phyloP scores from a whole-genome alignment of 441 rosid genomes.

The Jatropha podagrica region DNA sequence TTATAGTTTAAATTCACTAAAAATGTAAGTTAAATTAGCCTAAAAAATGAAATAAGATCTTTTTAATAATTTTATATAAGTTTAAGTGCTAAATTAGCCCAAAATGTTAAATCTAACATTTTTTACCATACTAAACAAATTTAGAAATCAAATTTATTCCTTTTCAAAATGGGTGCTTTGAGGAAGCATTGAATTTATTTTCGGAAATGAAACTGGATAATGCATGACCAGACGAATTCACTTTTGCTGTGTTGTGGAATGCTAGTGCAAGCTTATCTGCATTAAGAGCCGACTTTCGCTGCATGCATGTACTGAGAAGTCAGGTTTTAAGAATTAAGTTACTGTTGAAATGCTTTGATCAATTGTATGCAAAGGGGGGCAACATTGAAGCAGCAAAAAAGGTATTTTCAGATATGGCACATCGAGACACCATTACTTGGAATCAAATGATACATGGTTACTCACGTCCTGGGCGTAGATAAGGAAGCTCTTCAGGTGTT shows the following conservation, averaged over 20 bases:
- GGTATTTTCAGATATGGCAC: constrained; percentile 38
- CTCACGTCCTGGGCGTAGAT: constrained; percentile 71
- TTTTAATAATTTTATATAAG: too few species aligned
- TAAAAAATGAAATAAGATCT: too few species aligned
- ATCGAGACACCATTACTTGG: constrained; percentile 58
- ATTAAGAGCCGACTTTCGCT: constrained; percentile 45
- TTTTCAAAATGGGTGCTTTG: constrained; percentile 54
- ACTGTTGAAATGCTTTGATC: constrained; percentile 65
- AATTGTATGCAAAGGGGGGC: constrained; percentile 73
- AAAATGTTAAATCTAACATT: too few species aligned
- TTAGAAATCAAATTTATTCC: too few species aligned
- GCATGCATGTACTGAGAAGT: constrained; percentile 48
- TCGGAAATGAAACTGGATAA: constrained; percentile 37
- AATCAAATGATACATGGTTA: constrained; percentile 74
- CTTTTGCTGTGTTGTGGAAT: constrained; percentile 58
- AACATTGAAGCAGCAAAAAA: constrained; percentile 50
- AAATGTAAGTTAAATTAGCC: too few species aligned
- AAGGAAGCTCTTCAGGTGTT: constrained; percentile 57
- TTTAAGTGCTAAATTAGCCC: too few species aligned
- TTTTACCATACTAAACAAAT: too few species aligned
- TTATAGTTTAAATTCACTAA: too few species aligned
- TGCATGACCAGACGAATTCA: constrained; percentile 59
- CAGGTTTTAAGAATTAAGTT: constrained; percentile 53
- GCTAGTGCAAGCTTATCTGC: constrained; percentile 58
- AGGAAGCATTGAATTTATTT: constrained; percentile 63